Base-by-base conservation (phyloP, 2,329 filamentous ascomycete genomes). In the Capronia coronata region DNA sequence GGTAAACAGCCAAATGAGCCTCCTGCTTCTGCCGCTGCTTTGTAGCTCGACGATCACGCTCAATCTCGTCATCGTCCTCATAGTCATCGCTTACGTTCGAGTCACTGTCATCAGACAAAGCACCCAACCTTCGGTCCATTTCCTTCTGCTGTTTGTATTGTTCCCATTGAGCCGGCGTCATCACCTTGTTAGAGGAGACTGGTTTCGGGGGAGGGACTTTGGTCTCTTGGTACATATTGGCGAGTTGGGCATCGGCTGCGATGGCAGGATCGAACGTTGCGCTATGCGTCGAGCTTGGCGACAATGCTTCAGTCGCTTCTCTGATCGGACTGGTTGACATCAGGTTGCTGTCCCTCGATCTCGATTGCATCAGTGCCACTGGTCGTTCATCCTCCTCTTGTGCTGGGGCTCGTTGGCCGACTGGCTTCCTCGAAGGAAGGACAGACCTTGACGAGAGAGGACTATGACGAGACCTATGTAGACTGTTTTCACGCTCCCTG, bases 91-190 rank as follows among this genome's bases (percentile, higher is more conserved):
- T 76, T 34, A 82, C 76, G 29, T 77, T 76, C 13, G 74, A 75
- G 16, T 71, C 70, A 3, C 78, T 74, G 61, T 68, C 74, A 60
- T 70, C 72, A 22, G 66, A 72, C 34, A 56, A 19, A 37, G 64
- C 64, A 54, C 67, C 74, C 30, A 73, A 73, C 48, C 77, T 73
- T n/a, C 80, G 75, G 57, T 83, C 82, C 62, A 87, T 83, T 63
- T 93, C 84, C 52, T 75, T 71, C 50, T 77, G 72, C 61, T 83
- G 77, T 54, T 82, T 79, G 61, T 90, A 91, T 57, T 78, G 78
- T 64, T 95, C 88, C 59, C 94, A 95, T 64, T 95, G 82, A 9
- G 83, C 86, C 1, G 85, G 85, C 1, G 89, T 95, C 87, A 95
- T 94, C 55, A 93, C 84, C 67, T 93, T 93, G 64, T 79, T 84